Conservation (phyloP, 148 eudicot species). For the Cornus florida region DNA sequence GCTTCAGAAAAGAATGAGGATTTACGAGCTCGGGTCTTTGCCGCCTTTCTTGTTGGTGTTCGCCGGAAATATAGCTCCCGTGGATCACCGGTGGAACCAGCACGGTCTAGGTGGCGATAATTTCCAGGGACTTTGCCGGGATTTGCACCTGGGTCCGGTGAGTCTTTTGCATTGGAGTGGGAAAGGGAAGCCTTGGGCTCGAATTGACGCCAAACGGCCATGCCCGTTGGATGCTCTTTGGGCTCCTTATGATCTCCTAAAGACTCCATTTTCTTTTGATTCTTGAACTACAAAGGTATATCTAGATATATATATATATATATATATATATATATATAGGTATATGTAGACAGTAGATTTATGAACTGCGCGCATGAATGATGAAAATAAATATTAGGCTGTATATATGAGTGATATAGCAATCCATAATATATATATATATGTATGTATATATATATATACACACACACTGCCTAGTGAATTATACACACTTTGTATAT, state of each 20-base stretch:
- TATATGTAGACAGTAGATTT: too few relatives aligned
- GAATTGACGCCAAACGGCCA: conserved; percentile 31
- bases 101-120: conserved; percentile 60
- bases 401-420: too few relatives aligned
- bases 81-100: conserved; percentile 38
- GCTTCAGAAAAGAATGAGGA: conserved; percentile 50
- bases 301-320: too few relatives aligned
- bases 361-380: too few relatives aligned
- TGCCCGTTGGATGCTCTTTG: conserved; percentile 38
- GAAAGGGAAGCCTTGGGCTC: conserved; percentile 39
- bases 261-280: conserved; percentile 29
- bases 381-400: too few relatives aligned
- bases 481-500: too few relatives aligned
- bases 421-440: too few relatives aligned
- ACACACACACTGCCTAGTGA: too few relatives aligned
- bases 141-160: conserved; percentile 37
- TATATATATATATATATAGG: too few relatives aligned
- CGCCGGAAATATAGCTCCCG: conserved; percentile 39
- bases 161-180: conserved; percentile 45
- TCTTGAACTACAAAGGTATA: neutral
- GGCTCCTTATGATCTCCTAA: conserved; percentile 38
- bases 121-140: conserved; percentile 41
- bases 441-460: too few relatives aligned
- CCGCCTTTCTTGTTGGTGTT: conserved; percentile 58
- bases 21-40: conserved; percentile 46